These are phyloP conservation scores for Tolypocladium nubicola DNA, from an alignment of 2,329 filamentous ascomycete genomes.

Conservation along the genomic window DNA sequence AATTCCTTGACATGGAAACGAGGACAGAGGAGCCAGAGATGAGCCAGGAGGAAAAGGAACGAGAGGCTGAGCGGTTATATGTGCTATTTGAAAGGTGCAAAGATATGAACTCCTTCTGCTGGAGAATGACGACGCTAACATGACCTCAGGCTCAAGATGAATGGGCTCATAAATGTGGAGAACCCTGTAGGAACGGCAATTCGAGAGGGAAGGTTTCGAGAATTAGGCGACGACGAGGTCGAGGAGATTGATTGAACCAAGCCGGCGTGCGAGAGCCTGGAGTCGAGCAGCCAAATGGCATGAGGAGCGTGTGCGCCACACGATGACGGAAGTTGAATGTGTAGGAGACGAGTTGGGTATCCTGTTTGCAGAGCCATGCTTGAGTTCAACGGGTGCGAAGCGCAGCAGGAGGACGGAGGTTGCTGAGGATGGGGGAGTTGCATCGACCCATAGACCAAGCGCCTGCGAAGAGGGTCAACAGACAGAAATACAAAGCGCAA, in stretches of 20 bases:
- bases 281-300: neutral
- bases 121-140: slow-evolving; percentile 7
- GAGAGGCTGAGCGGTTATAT: slow-evolving; percentile 81
- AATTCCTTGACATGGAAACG: slow-evolving; percentile 61
- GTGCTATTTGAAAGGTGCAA: slow-evolving; percentile 75
- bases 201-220: slow-evolving; percentile 59
- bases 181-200: slow-evolving; percentile 67
- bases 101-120: too few relatives aligned
- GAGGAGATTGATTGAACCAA: slow-evolving; percentile 27
- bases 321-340: neutral
- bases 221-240: slow-evolving; percentile 46
- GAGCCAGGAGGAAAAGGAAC: slow-evolving; percentile 84
- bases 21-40: slow-evolving; percentile 55
- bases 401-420: neutral
- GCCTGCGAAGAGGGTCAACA: neutral
- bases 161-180: slow-evolving; percentile 65
- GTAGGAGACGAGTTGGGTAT: neutral
- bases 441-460: neutral
- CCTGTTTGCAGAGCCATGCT: neutral
- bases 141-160: slow-evolving; percentile 48
- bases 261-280: neutral
- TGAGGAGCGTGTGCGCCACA: neutral
- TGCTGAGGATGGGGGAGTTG: neutral
- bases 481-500: neutral
- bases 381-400: neutral